These are phyloP conservation scores for Colletotrichum endophyticum DNA, from an alignment of 2,329 filamentous ascomycete species.

Conservation along the genomic window DNA sequence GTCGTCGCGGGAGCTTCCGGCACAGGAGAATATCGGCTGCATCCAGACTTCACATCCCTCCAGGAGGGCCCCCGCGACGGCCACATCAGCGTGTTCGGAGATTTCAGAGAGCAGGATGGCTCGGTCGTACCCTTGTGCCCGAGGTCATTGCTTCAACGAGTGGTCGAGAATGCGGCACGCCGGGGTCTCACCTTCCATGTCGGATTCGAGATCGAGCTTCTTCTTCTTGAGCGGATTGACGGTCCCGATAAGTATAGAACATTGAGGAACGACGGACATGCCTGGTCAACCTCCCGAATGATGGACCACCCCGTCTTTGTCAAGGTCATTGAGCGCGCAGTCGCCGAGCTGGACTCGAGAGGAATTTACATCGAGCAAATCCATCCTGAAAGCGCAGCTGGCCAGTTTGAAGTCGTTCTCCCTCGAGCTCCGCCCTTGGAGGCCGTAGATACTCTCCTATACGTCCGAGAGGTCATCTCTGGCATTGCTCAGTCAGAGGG, in stretches of 20 bases:
- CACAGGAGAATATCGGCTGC: slow-evolving; percentile 69
- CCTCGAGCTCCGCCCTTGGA: slow-evolving; percentile 65
- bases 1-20: slow-evolving; percentile 58
- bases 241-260: slow-evolving; percentile 38
- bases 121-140: slow-evolving; percentile 64
- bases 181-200: slow-evolving; percentile 65
- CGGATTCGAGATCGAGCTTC: slow-evolving; percentile 84
- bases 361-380: slow-evolving; percentile 74
- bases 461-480: slow-evolving; percentile 72
- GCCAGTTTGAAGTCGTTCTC: slow-evolving; percentile 81
- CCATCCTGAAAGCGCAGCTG: slow-evolving; percentile 74
- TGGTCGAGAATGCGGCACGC: slow-evolving; percentile 55
- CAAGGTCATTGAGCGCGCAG: slow-evolving; percentile 69
- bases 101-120: slow-evolving; percentile 66
- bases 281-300: slow-evolving; percentile 71
- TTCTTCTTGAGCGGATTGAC: slow-evolving; percentile 63
- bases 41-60: slow-evolving; percentile 70
- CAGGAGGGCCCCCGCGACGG: slow-evolving; percentile 61
- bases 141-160: slow-evolving; percentile 62
- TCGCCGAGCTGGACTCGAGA: slow-evolving; percentile 60
- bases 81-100: slow-evolving; percentile 70
- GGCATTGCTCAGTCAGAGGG: slow-evolving; percentile 66
- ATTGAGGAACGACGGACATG: slow-evolving; percentile 67
- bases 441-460: slow-evolving; percentile 75
- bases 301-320: slow-evolving; percentile 63